Base-by-base conservation (phyloP, 202 grass and related monocot species). In the Alloteropsis angusta region DNA sequence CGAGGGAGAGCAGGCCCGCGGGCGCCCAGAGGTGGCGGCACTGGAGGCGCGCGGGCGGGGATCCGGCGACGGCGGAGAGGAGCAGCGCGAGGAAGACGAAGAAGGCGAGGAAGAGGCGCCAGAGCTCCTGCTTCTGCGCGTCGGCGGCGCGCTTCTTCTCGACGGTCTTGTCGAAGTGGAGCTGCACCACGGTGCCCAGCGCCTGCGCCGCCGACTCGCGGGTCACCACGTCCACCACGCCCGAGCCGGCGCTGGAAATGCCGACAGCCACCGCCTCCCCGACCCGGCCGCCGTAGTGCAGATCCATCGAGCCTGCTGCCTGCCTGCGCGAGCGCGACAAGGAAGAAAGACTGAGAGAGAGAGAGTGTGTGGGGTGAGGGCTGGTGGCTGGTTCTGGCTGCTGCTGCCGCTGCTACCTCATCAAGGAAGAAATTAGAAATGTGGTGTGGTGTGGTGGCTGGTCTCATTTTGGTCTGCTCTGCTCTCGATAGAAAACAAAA, bases 111-210 rank as follows among this genome's bases (percentile, higher is more conserved):
- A 93, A 89, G 78, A 97, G 90, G 21, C 93, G 93, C 90, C 90
- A 97, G 2, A 97, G 88, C 88, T 97, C 93, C 88, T 97, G 91
- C 86, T 97, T 97, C 88, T 97, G 93, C 62, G 72, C 71, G 77
- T 97, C 93, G 14, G 92, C 90, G 16, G 68, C 67, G 5, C 93
- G 93, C 84, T 97, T 97, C 93, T 91, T 97, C 90, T 91, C 93
- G 52, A 97, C 78, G 14, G 91, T 93, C 86, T 97, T 97, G 84
- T 97, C 93, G 86, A 97, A 97, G 87, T 97, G 93, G 12, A 97
- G 88, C 88, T 97, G 93, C 28, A 97, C 80, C 54, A 97, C 90
- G 7, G 86, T 72, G 56, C 90, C 92, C 48, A 97, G 88, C 28
- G 88, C 76, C 84, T 89, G 86, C 60, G 92, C 84, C 59, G 88